Percentiles rank a stretch among this genome's conserved stretches.
These are phyloP conservation scores for Prunus yedoensis DNA, from an alignment of 331 rosid species.

Conservation along the genomic window DNA sequence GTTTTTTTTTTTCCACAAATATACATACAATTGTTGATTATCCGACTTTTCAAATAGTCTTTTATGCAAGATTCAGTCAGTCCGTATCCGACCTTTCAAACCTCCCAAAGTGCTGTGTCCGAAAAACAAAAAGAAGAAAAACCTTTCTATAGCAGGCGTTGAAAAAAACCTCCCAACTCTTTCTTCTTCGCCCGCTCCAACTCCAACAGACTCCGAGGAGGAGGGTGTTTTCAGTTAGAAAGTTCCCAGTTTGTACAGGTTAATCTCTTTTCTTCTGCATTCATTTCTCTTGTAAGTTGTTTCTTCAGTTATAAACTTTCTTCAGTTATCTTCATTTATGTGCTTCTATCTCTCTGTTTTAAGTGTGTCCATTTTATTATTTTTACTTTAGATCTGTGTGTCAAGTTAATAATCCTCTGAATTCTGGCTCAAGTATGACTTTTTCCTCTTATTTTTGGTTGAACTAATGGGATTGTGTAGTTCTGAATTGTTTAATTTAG, in stretches of 20 bases:
- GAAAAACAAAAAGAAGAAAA: neutral
- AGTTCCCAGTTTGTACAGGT: neutral
- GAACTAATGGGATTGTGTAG: conserved; percentile 4
- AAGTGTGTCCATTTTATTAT: conserved; percentile 20
- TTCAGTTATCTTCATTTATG: neutral
- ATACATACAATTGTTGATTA: neutral
- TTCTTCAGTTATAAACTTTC: neutral
- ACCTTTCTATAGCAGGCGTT: neutral
- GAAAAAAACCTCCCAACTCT: neutral
- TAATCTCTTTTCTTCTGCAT: neutral
- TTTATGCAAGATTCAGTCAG: neutral
- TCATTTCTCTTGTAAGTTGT: neutral
- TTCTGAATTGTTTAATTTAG: neutral
- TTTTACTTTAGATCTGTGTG: conserved; percentile 39
- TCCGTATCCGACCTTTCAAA: neutral
- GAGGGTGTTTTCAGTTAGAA: neutral
- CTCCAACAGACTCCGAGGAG: neutral
- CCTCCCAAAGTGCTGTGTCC: conserved; percentile 8
- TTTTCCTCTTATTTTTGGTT: conserved; percentile 15
- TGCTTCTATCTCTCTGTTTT: conserved; percentile 8
- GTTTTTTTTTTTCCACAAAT: too few species aligned
- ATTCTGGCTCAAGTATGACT: conserved; percentile 14
- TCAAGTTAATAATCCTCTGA: neutral
- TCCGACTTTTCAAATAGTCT: neutral
- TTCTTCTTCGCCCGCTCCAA: neutral